phyloP scores from a whole-genome alignment of 2,329 filamentous ascomycete species.

The Sarocladium oryzae region DNA sequence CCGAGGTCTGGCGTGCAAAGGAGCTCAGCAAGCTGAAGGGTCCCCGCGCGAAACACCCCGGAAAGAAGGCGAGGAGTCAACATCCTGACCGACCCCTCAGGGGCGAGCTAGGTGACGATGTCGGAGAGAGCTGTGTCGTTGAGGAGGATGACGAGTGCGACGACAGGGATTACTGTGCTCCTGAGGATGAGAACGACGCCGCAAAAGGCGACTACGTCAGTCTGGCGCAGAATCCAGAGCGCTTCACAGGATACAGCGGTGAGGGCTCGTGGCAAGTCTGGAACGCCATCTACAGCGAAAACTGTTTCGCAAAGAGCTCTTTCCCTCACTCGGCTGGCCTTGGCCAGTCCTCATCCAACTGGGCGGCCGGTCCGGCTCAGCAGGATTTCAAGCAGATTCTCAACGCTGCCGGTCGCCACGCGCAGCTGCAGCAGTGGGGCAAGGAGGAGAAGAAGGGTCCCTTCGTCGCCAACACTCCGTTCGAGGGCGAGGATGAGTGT shows the following conservation, averaged over 20 bases:
- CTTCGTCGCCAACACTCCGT: constrained; percentile 55
- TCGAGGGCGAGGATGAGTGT: constrained; percentile 85
- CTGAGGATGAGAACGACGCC: constrained; percentile 81
- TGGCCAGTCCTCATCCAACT: constrained; percentile 30
- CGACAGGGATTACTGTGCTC: constrained; percentile 92
- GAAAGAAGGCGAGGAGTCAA: constrained; percentile 64
- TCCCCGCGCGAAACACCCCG: constrained; percentile 83
- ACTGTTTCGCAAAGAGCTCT: constrained; percentile 76
- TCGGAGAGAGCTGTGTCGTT: constrained; percentile 92
- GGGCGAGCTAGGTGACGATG: constrained; percentile 74
- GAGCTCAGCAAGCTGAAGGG: constrained; percentile 90
- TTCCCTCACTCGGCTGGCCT: constrained; percentile 54
- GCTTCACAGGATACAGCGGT: constrained; percentile 90
- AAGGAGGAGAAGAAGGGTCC: constrained; percentile 34
- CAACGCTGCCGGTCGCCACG: constrained; percentile 51
- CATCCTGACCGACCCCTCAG: constrained; percentile 68
- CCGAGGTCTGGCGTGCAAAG: constrained; percentile 82
- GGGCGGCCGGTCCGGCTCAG: constrained; percentile 45
- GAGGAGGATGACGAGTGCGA: constrained; percentile 98
- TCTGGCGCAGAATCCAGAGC: constrained; percentile 84
- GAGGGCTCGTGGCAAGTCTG: constrained; percentile 83
- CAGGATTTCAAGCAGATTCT: constrained; percentile 57
- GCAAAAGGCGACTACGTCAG: constrained; percentile 96
- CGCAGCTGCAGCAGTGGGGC: constrained; percentile 36
- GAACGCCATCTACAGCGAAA: constrained; percentile 95